Conservation (phyloP, 1,284 basidiomycete genomes). For the Moesziomyces parantarcticus region DNA sequence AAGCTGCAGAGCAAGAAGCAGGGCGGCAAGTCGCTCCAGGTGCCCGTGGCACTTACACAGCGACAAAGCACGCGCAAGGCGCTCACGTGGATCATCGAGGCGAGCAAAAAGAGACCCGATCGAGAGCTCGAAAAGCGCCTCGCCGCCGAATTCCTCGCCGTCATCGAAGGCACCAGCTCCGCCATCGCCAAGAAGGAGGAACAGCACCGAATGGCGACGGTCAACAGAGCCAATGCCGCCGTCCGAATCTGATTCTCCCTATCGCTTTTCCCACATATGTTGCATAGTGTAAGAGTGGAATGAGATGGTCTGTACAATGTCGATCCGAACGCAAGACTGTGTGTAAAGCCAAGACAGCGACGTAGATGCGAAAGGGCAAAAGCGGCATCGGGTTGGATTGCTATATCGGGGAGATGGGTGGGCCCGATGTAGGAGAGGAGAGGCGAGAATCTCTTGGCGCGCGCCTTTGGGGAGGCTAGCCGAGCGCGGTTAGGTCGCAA, state of each 20-base stretch:
- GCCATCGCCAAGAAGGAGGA: constrained; percentile 68
- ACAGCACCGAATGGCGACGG: constrained; percentile 78
- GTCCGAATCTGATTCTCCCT: constrained; percentile 51
- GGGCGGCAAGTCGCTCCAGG: constrained; percentile 67
- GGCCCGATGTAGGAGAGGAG: too few relatives aligned
- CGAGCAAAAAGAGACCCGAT: constrained; percentile 68
- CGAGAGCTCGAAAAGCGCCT: constrained; percentile 65
- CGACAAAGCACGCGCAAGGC: constrained; percentile 66
- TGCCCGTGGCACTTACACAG: constrained; percentile 66
- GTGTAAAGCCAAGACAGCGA: too few relatives aligned
- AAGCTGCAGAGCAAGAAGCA: constrained; percentile 67
- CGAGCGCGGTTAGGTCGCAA: not conserved
- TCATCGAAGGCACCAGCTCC: constrained; percentile 67
- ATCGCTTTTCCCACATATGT: too few relatives aligned
- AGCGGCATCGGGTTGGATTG: too few relatives aligned
- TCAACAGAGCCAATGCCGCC: constrained; percentile 75
- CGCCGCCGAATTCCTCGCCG: constrained; percentile 68
- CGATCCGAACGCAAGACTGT: too few relatives aligned
- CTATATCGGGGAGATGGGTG: not conserved
- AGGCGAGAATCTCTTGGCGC: too few relatives aligned
- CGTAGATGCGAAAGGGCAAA: too few relatives aligned
- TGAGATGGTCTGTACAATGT: too few relatives aligned
- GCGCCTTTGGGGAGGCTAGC: too few relatives aligned
- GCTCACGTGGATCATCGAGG: constrained; percentile 69
- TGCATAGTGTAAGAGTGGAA: too few relatives aligned